Evolutionary conservation across 768 basidiomycete species (phyloP), one percentile per base, ranked within the genome.

Genomic region (Chlorophyllum brunneum): DNA sequence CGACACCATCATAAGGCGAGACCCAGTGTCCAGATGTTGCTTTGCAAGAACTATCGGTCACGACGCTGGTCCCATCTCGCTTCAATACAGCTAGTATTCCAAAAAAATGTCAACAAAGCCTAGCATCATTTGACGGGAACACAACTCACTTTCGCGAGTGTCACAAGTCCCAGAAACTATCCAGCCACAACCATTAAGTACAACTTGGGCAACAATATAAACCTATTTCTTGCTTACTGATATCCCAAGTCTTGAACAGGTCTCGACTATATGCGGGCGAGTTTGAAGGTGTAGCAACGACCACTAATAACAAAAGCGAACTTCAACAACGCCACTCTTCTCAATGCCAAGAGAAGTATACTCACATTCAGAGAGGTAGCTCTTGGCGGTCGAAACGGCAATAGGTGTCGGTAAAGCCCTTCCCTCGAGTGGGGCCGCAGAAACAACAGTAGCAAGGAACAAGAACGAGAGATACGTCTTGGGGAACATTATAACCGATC

Each of bases 1-100:
- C 37, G 20, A 79, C 71, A 42, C 65, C 64, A 54, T 82, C 80
- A 56, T 79, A 82, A 13, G 76, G 72, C 9, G 77, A 78, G 2
- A 76, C 70, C 79, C 79, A 79, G 16, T 68, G 59, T 2, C 79
- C 79, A 2, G 76, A 78, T n/a, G 71, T 77, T 0, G 72, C 63
- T 8, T 61, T 56, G 58, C 79, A 81, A 22, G 66, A 58, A 51
- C 60, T 64, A 57, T 63, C 64, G 0, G 68, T 69, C 7, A 76
- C 71, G 15, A 81, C 79, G 55, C 57, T 64, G 16, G 67, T 72
- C 8, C 74, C 75, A 56, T 77, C 75, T 20, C 75, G 69, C 54
- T 70, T 74, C 47, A 77, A 60, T 24, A 77, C 73, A 27, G 72
- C 73, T 76, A 46, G 20, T 15, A 26, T 18, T 2, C 10, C 6